Conservation (phyloP, 768 basidiomycete species). For the Dendrothele bispora region DNA sequence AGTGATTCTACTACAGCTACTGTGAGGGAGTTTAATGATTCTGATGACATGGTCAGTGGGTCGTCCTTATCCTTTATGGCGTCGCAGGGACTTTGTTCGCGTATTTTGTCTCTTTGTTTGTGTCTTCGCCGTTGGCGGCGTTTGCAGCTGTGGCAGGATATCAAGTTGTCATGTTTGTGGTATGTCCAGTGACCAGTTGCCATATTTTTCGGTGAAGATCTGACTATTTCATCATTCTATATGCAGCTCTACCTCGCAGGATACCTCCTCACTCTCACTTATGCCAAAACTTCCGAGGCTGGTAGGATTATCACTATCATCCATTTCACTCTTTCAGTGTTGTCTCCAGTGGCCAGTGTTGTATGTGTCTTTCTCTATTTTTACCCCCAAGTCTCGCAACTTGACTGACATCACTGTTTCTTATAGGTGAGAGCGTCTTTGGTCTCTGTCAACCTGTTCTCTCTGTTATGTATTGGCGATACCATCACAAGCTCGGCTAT, state of each 20-base stretch:
- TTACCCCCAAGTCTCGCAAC: too few relatives aligned
- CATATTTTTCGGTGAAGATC: background rate
- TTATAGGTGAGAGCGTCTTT: slow-evolving; percentile 64
- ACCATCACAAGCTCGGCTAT: slow-evolving; percentile 47
- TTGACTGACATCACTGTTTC: slow-evolving; percentile 14
- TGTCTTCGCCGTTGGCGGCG: slow-evolving; percentile 66
- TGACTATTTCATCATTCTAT: slow-evolving; percentile 2
- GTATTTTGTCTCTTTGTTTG: slow-evolving; percentile 62
- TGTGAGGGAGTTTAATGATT: background rate
- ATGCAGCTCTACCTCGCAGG: slow-evolving; percentile 60
- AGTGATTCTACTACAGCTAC: slow-evolving; percentile 12
- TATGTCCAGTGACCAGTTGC: slow-evolving; percentile 33
- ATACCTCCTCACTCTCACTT: slow-evolving; percentile 74
- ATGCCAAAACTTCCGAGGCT: slow-evolving; percentile 60
- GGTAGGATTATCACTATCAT: slow-evolving; percentile 56
- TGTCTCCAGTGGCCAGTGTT: slow-evolving; percentile 68
- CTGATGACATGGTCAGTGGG: slow-evolving; percentile 47
- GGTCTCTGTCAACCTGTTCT: slow-evolving; percentile 79
- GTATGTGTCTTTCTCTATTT: slow-evolving; percentile 40
- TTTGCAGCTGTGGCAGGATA: slow-evolving; percentile 75
- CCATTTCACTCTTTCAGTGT: slow-evolving; percentile 67
- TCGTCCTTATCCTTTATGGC: slow-evolving; percentile 69
- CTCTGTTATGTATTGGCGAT: slow-evolving; percentile 63
- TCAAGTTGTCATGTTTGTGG: slow-evolving; percentile 70
- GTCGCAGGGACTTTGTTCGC: slow-evolving; percentile 67